Conservation (phyloP, 495 filamentous ascomycete species). For the Podospora pseudocomata region DNA sequence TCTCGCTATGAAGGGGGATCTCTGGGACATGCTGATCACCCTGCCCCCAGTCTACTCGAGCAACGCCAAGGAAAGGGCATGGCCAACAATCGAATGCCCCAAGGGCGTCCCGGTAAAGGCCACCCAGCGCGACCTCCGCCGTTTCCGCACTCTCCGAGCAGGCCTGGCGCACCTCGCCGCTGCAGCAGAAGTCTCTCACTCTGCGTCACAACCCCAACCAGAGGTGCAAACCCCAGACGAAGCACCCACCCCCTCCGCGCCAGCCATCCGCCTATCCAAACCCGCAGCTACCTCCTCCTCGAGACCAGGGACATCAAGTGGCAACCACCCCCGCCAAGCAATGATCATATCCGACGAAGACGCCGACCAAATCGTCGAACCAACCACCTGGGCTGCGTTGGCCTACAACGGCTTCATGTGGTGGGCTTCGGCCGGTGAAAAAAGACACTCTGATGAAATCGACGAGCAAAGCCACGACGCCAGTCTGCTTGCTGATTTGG, state of each 20-base stretch:
- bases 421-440: constrained; percentile 96
- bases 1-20: constrained; percentile 72
- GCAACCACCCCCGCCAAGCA: constrained; percentile 7
- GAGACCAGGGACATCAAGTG: constrained; percentile 28
- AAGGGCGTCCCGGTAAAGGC: constrained; percentile 66
- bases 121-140: constrained; percentile 82
- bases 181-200: constrained; percentile 22
- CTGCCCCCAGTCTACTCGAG: constrained; percentile 59
- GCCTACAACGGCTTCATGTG: constrained; percentile 93
- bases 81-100: constrained; percentile 70
- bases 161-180: constrained; percentile 56
- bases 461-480: constrained; percentile 48
- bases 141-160: constrained; percentile 67
- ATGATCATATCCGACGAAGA: constrained; percentile 36
- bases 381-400: constrained; percentile 80
- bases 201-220: not conserved
- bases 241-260: constrained; percentile 21
- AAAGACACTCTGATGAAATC: constrained; percentile 52
- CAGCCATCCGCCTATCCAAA: constrained; percentile 26
- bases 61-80: constrained; percentile 57
- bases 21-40: constrained; percentile 85
- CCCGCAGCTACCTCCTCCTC: constrained; percentile 14
- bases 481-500: constrained; percentile 45
- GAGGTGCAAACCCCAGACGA: constrained; percentile 22
- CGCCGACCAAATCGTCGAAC: constrained; percentile 61